phyloP scores from a whole-genome alignment of 208 protist genomes.

The Acanthamoeba triangularis region DNA sequence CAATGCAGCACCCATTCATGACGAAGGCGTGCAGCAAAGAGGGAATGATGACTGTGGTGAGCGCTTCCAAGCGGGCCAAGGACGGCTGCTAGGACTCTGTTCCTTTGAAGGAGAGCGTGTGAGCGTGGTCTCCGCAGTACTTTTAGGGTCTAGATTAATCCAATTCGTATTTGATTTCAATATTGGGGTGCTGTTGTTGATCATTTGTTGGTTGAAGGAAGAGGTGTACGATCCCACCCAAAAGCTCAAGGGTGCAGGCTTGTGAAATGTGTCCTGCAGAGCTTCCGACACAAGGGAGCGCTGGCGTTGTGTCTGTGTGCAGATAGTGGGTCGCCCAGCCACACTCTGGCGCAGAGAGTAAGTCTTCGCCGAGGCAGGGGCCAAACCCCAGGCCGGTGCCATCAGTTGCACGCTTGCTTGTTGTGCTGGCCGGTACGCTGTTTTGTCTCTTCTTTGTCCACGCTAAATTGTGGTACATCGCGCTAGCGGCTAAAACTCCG shows the following conservation, averaged over 20 bases:
- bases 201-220: neutral
- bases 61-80: neutral
- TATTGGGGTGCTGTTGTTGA: too few species aligned
- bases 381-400: neutral
- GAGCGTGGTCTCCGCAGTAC: too few species aligned
- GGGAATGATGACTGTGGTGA: neutral
- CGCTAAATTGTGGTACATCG: too few species aligned
- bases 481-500: too few species aligned
- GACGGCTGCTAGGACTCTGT: neutral
- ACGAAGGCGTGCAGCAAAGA: neutral
- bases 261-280: slow-evolving; percentile 20
- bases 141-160: too few species aligned
- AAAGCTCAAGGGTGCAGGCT: slow-evolving; percentile 40
- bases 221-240: neutral
- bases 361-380: neutral
- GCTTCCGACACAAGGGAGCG: slow-evolving; percentile 34
- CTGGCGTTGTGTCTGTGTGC: neutral
- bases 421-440: too few species aligned
- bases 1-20: neutral
- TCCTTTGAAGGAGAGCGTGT: too few species aligned
- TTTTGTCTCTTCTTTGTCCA: too few species aligned
- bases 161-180: too few species aligned
- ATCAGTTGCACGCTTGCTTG: neutral
- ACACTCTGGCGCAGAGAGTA: neutral
- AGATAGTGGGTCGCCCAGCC: neutral